Percentiles rank a stretch among this genome's conserved stretches.
These are phyloP conservation scores for Phaeolepiota aurea DNA, from an alignment of 768 basidiomycete genomes.

Conservation along the genomic window DNA sequence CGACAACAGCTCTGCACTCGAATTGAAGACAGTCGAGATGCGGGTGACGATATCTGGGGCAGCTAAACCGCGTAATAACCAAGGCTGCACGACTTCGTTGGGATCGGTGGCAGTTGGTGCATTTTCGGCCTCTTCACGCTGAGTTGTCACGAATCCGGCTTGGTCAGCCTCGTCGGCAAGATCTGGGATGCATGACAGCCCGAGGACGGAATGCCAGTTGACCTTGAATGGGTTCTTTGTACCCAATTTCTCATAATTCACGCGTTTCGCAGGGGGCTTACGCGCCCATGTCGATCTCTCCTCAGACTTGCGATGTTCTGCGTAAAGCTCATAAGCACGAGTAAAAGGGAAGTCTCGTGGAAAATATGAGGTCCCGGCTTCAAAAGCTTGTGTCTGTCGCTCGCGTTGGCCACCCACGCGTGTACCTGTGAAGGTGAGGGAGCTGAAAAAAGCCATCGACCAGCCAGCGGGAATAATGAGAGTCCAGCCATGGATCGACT, in stretches of 20 bases:
- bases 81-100: slow-evolving; percentile 28
- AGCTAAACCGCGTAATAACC: slow-evolving; percentile 63
- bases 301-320: slow-evolving; percentile 36
- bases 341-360: slow-evolving; percentile 75
- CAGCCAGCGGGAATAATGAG: slow-evolving; percentile 83
- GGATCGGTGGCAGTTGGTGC: slow-evolving; percentile 10
- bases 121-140: slow-evolving; percentile 36
- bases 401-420: slow-evolving; percentile 84
- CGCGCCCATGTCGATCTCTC: slow-evolving; percentile 63
- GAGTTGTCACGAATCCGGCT: slow-evolving; percentile 44
- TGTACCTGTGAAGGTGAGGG: slow-evolving; percentile 75
- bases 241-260: slow-evolving; percentile 58
- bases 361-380: slow-evolving; percentile 67
- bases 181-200: slow-evolving; percentile 18
- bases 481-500: slow-evolving; percentile 77
- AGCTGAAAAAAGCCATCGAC: slow-evolving; percentile 84
- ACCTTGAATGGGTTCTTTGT: slow-evolving; percentile 67
- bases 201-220: slow-evolving; percentile 72
- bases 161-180: slow-evolving; percentile 9
- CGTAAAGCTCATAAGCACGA: slow-evolving; percentile 41
- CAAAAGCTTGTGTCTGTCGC: slow-evolving; percentile 72
- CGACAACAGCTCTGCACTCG: slow-evolving; percentile 34
- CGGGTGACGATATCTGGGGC: slow-evolving; percentile 36
- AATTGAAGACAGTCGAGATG: slow-evolving; percentile 27
- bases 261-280: slow-evolving; percentile 83